phyloP scores from a whole-genome alignment of 2,329 filamentous ascomycete genomes.

The Nemania abortiva region DNA sequence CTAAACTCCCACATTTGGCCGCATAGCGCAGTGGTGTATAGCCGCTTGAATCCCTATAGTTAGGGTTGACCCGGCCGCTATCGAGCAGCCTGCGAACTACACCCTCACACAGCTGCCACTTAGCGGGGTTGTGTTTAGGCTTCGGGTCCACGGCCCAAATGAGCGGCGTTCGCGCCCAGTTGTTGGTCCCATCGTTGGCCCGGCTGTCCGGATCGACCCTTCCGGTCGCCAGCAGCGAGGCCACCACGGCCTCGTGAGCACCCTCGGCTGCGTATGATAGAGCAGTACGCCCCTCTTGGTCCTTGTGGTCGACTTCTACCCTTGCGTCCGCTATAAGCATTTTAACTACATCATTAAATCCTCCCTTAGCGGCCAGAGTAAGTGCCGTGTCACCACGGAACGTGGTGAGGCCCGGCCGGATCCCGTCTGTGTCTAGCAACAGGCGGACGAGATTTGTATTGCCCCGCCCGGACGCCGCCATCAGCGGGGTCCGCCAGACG shows the following conservation, averaged over 20 bases:
- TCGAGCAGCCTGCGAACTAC: background rate
- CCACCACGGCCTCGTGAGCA: slow-evolving; percentile 3
- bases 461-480: too few relatives aligned
- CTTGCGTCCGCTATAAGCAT: background rate
- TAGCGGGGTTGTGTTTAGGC: background rate
- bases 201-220: background rate
- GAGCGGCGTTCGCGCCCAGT: too few relatives aligned
- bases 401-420: too few relatives aligned
- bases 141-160: too few relatives aligned
- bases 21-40: background rate
- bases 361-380: too few relatives aligned
- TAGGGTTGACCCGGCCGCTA: background rate
- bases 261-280: background rate
- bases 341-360: too few relatives aligned
- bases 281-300: background rate
- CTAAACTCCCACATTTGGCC: too few relatives aligned
- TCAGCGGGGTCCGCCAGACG: too few relatives aligned
- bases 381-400: too few relatives aligned
- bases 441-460: too few relatives aligned
- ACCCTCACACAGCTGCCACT: background rate
- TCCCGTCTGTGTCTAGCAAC: too few relatives aligned
- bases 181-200: too few relatives aligned
- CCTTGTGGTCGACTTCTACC: background rate
- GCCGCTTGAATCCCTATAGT: background rate
- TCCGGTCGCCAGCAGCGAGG: background rate